These are phyloP conservation scores for Apophysomyces elegans DNA, from an alignment of 371 early-diverging fungal genomes.

Conservation along the genomic window DNA sequence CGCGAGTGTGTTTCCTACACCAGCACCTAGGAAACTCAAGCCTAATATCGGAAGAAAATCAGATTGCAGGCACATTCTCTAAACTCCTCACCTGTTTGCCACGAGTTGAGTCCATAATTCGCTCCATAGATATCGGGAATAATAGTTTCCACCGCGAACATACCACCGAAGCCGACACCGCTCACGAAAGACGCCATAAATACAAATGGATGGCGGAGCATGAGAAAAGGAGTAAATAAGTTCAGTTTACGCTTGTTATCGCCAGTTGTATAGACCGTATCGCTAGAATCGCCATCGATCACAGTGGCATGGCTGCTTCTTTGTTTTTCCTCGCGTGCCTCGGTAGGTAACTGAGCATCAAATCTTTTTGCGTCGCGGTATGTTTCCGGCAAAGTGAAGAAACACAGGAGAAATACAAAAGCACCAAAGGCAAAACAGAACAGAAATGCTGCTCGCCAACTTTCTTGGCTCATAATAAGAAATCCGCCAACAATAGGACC, in stretches of 20 bases:
- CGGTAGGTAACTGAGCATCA: constrained; percentile 13
- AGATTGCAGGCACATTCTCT: neutral
- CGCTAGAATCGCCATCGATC: neutral
- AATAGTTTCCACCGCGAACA: constrained; percentile 55
- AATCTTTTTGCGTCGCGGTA: constrained; percentile 44
- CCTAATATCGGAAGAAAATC: constrained; percentile 14
- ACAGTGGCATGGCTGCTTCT: neutral
- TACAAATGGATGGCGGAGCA: constrained; percentile 56
- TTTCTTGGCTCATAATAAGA: constrained; percentile 34
- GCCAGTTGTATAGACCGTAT: neutral
- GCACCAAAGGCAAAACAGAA: constrained; percentile 60
- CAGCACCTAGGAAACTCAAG: constrained; percentile 49
- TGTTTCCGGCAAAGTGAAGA: constrained; percentile 68
- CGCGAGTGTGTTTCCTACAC: constrained; percentile 47
- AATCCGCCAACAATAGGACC: constrained; percentile 40
- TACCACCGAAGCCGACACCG: constrained; percentile 56
- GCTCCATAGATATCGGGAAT: constrained; percentile 36
- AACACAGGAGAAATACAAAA: constrained; percentile 43
- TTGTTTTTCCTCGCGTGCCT: neutral
- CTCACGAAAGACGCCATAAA: constrained; percentile 46
- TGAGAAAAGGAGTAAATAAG: constrained; percentile 31
- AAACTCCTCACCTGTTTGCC: constrained; percentile 35
- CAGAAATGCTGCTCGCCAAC: constrained; percentile 72
- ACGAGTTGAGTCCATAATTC: constrained; percentile 39
- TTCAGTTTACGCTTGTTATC: constrained; percentile 19